These are phyloP conservation scores for Claviceps sp. DNA, from an alignment of 2,329 filamentous ascomycete species.

Conservation along the genomic window DNA sequence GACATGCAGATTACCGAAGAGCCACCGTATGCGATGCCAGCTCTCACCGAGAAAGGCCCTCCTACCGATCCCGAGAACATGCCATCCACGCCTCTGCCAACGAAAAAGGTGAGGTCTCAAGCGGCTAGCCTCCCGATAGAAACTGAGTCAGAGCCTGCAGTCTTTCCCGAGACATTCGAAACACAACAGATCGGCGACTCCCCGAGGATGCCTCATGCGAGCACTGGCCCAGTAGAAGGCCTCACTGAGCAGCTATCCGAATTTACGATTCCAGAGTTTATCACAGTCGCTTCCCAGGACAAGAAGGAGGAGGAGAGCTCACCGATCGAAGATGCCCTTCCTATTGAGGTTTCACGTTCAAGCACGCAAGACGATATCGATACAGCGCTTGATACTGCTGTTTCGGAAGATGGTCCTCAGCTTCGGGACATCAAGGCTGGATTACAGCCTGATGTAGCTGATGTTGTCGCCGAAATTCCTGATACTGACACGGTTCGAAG, in stretches of 20 bases:
- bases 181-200: neutral
- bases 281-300: conserved; percentile 1
- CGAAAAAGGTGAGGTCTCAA: conserved; percentile 11
- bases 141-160: neutral
- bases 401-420: neutral
- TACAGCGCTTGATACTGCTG: neutral
- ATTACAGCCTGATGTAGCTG: neutral
- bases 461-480: neutral
- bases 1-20: conserved; percentile 1
- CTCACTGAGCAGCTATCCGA: neutral
- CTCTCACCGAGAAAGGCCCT: neutral
- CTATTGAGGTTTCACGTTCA: neutral
- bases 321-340: neutral
- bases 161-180: neutral
- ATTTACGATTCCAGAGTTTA: neutral
- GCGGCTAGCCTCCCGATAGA: conserved; percentile 3
- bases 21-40: too few species aligned
- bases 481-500: neutral
- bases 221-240: neutral
- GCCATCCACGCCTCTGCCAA: conserved; percentile 1
- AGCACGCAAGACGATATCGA: too few species aligned
- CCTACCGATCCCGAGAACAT: conserved; percentile 4
- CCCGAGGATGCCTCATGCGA: too few species aligned
- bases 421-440: neutral
- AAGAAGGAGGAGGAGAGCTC: conserved; percentile 8